A percentile compares a stretch with the other conserved stretches of the same genome.
These are phyloP conservation scores for Macrophomina phaseolina DNA, from an alignment of 2,329 filamentous ascomycete genomes.

Conservation along the genomic window DNA sequence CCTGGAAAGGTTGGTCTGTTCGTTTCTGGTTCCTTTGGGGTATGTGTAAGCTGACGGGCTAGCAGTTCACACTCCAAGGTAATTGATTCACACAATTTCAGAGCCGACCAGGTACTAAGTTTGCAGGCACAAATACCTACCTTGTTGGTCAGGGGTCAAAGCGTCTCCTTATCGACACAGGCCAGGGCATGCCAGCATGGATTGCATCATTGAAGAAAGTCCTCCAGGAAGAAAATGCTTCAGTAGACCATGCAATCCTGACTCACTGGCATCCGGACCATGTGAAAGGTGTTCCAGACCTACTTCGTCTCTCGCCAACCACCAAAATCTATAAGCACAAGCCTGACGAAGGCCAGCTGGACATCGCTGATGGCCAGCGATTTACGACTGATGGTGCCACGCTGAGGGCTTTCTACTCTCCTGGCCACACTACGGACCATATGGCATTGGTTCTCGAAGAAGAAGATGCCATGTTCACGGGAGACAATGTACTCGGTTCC, in stretches of 20 bases:
- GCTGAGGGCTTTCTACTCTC: slow-evolving; percentile 69
- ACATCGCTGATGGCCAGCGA: slow-evolving; percentile 63
- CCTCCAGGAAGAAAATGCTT: slow-evolving; percentile 70
- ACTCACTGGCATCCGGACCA: slow-evolving; percentile 96
- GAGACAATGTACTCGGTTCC: slow-evolving; percentile 86
- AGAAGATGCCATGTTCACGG: slow-evolving; percentile 83
- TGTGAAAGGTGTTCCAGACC: slow-evolving; percentile 73
- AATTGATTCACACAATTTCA: slow-evolving; percentile 16
- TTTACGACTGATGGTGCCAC: slow-evolving; percentile 68
- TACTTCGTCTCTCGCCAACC: slow-evolving; percentile 67
- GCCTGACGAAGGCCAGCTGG: slow-evolving; percentile 49
- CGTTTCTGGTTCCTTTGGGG: neutral
- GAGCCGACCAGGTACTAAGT: neutral
- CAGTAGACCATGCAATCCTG: slow-evolving; percentile 72
- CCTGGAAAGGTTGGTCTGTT: slow-evolving; percentile 74
- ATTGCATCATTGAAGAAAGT: slow-evolving; percentile 66
- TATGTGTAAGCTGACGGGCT: neutral
- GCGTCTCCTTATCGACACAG: slow-evolving; percentile 88
- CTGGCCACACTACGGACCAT: slow-evolving; percentile 83
- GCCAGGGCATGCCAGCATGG: slow-evolving; percentile 81
- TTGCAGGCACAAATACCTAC: slow-evolving; percentile 83
- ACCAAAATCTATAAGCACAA: slow-evolving; percentile 71
- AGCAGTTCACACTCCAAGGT: slow-evolving; percentile 68
- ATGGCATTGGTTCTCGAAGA: slow-evolving; percentile 78
- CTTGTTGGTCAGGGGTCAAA: slow-evolving; percentile 76